Evolutionary conservation across 208 protist species (phyloP), one percentile per base, ranked within the genome.

Genomic region (Leishmania guyanensis): DNA sequence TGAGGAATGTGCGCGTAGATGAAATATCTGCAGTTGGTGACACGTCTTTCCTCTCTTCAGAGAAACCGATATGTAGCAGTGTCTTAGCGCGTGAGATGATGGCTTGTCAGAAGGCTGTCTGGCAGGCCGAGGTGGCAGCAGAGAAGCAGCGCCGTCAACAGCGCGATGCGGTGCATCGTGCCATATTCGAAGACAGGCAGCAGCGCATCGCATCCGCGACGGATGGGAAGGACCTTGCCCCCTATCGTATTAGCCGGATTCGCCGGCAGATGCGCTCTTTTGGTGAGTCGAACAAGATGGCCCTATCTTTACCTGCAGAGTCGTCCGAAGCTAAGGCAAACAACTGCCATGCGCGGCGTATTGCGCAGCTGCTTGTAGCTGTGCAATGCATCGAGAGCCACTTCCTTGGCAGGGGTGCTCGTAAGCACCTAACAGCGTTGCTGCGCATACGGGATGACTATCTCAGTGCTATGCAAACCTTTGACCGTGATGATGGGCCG

Each of bases 161-260:
- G 51, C 82, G 83, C 26, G 86, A 90, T 73, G 81, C 51, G 29
- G 74, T 86, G 39, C 73, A 84, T 26, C 56, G 74, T 53, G 86
- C 85, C 8, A 79, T 78, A 72, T 86, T 90, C 22, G 89, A 80
- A 16, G 89, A 93, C 79, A 86, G 88, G 53, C 84, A 91, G 65
- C 56, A 84, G 76, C 84, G 84, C 54, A 92, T 94, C 75, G 87
- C 84, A 14, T 84, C 79, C 2, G 89, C 91, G 3, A 77, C 80
- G 33, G 88, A 1, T 36, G 69, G 68, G n/a, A 64, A 86, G 20
- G 89, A 91, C 8, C 79, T 94, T 20, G 46, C 69, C 3, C 81
- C 83, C 20, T 90, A 84, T 82, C 51, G 71, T 3, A 66, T 26
- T 29, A 56, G 56, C 22, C 82, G 82, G 2, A 60, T 81, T 20